Percentiles rank a stretch among this genome's conserved stretches.
Conservation (phyloP, 1,284 basidiomycete species). For the Agaricales sp. region DNA sequence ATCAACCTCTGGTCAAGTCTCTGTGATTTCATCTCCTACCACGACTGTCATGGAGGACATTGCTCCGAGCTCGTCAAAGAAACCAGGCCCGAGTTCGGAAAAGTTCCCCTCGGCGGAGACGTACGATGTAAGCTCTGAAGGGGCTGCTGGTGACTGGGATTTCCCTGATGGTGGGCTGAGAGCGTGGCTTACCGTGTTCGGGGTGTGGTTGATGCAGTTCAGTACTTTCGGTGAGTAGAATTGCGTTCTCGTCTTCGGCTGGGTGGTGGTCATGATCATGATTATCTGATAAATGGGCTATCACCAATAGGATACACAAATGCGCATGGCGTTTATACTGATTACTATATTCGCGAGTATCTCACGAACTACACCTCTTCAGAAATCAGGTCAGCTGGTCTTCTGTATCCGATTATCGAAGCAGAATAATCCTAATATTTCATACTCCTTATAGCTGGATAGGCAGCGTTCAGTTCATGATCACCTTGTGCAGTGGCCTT, state of each 20-base stretch:
- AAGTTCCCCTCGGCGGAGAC: too few relatives aligned
- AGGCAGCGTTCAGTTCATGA: constrained; percentile 32
- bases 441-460: constrained; percentile 28
- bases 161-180: too few relatives aligned
- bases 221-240: background rate
- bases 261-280: background rate
- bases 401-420: background rate
- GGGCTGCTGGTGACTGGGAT: background rate
- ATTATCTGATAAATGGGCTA: too few relatives aligned
- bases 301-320: background rate
- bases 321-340: background rate
- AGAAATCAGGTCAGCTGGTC: background rate
- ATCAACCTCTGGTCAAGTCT: too few relatives aligned
- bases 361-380: background rate
- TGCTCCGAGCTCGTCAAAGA: too few relatives aligned
- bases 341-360: background rate
- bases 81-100: too few relatives aligned
- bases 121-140: too few relatives aligned
- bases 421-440: constrained; percentile 1
- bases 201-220: background rate
- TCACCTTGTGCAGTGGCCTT: constrained; percentile 26
- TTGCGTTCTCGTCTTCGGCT: background rate
- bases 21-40: too few relatives aligned
- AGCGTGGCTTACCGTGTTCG: background rate
- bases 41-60: too few relatives aligned